Evolutionary conservation across 495 filamentous ascomycete genomes (phyloP), one percentile per base, ranked within the genome.

Genomic region (Aspergillus hancockii): DNA sequence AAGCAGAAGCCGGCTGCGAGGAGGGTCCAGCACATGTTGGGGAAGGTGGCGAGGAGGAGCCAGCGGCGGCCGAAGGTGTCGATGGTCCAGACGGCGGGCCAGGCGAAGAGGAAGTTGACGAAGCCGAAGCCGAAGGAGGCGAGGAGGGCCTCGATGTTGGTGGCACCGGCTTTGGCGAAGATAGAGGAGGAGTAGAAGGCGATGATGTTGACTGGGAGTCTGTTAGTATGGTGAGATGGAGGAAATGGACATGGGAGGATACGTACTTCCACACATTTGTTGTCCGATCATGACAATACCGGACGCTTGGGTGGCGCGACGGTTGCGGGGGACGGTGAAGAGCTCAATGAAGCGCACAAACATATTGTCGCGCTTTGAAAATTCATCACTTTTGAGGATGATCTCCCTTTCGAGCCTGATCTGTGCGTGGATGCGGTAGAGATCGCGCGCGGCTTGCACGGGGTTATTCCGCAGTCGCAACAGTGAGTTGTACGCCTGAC

Each of bases 31-130:
- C 79, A 84, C 90, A 93, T 92, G 34, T 90, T 78, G 0, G 90
- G 90, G 71, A 92, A 92, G 10, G 90, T 94, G 69, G 90, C 88
- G 4, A 93, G 81, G 0, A 93, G 80, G 0, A 94, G 81, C 14
- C 78, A 78, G 25, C 90, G 84, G 31, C 90, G 86, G 14, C 90
- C 90, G 54, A 86, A 92, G 18, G 87, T 91, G 71, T 94, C 90
- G 62, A 94, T 94, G 12, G 88, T 91, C 76, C 80, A 89, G 41
- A 93, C 80, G 5, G 90, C 90, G 4, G 90, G 90, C 75, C 83
- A 89, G 40, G 89, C 88, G 62, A 92, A 93, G 19, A 88, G 57
- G 70, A 88, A 92, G 69, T 93, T 92, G 63, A 92, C 78, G 0
- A 89, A 68, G 34, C 90, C 90, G 63, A 91, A 93, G 3, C 90